Evolutionary conservation across 257 asterid genomes (phyloP).

Genomic region (Petunia axillaris): DNA sequence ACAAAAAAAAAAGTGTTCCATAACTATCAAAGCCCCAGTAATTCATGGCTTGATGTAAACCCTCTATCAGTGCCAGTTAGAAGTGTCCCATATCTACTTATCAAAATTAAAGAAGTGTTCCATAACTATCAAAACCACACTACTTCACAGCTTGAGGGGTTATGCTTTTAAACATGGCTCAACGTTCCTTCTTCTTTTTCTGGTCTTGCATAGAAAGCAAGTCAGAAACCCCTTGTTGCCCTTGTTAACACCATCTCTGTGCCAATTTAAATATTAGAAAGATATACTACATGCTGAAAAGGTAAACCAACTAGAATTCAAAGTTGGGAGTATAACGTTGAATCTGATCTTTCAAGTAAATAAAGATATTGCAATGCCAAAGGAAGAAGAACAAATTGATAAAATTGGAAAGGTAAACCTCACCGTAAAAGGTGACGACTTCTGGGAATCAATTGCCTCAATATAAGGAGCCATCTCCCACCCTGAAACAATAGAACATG

Average conservation of each 20-base stretch:
- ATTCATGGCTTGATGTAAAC: slow-evolving; percentile 21
- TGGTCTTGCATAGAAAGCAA: slow-evolving; percentile 13
- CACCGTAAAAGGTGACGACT: slow-evolving; percentile 67
- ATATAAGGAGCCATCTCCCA: slow-evolving; percentile 96
- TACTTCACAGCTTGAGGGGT: slow-evolving; percentile 13
- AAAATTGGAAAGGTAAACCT: neutral
- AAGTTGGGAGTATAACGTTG: neutral
- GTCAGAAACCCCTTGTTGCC: neutral
- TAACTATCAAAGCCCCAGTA: neutral
- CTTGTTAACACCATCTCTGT: slow-evolving; percentile 2
- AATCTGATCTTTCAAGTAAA: slow-evolving; percentile 16
- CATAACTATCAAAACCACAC: neutral
- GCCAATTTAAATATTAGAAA: slow-evolving; percentile 6
- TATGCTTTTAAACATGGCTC: neutral
- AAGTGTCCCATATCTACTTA: neutral
- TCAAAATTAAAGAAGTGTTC: neutral
- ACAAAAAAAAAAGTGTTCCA: neutral
- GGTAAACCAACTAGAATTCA: neutral
- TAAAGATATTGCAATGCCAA: neutral
- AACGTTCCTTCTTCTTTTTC: neutral
- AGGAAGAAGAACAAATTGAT: neutral
- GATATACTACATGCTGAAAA: slow-evolving; percentile 10
- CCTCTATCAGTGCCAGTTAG: neutral
- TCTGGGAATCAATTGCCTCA: slow-evolving; percentile 92
- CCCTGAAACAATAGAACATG: slow-evolving; percentile 47